These are phyloP conservation scores for Diospyros kaki DNA, from an alignment of 148 eudicot species.

Conservation along the genomic window DNA sequence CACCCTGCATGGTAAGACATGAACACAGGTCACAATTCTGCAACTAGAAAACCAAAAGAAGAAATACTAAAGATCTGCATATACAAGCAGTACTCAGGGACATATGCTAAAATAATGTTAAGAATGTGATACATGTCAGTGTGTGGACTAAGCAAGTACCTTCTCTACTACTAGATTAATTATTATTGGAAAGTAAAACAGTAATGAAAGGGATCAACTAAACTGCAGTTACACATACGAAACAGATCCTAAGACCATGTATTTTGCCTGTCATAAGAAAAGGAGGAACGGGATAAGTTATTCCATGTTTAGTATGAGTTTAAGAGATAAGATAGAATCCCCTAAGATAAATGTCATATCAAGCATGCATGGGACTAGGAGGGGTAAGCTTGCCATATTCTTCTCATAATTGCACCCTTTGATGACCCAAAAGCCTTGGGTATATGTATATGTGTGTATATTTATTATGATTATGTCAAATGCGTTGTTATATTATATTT, in stretches of 20 bases:
- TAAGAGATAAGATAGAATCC: too few species aligned
- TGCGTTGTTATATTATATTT: too few species aligned
- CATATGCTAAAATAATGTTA: not conserved
- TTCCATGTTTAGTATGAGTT: too few species aligned
- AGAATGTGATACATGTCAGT: not conserved
- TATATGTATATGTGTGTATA: too few species aligned
- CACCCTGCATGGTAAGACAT: constrained; percentile 61
- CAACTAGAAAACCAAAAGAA: not conserved
- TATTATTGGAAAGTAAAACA: not conserved
- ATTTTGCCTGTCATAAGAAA: too few species aligned
- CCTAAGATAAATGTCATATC: too few species aligned
- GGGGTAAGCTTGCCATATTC: too few species aligned
- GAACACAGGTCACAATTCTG: not conserved
- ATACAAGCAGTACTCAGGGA: not conserved
- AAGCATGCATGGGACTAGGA: too few species aligned
- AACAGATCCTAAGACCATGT: not conserved
- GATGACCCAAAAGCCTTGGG: too few species aligned
- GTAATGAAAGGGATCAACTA: not conserved
- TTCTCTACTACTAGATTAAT: not conserved
- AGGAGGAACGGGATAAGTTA: too few species aligned
- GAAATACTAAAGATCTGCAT: not conserved
- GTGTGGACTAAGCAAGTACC: not conserved
- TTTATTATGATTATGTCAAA: too few species aligned
- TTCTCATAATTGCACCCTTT: too few species aligned
- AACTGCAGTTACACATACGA: constrained; percentile 2